Evolutionary conservation across 768 basidiomycete genomes (phyloP).

Genomic region (Gymnopilus dilepis): DNA sequence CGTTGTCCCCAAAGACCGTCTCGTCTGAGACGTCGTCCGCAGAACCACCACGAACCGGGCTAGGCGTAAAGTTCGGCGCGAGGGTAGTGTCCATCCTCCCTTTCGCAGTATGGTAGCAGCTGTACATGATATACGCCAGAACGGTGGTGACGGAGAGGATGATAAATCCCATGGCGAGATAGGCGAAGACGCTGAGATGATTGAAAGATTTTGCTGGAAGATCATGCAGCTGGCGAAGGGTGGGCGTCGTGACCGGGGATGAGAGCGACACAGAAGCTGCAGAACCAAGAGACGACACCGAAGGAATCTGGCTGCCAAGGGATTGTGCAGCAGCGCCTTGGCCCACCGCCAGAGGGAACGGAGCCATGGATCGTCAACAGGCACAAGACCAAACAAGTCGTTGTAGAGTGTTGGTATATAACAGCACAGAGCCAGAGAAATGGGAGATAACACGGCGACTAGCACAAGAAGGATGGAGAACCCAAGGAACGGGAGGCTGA

Average conservation of each 20-base stretch:
- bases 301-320: not conserved
- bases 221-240: not conserved
- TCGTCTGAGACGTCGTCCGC: not conserved
- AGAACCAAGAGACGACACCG: not conserved
- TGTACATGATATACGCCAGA: constrained; percentile 29
- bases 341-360: not conserved
- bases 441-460: not conserved
- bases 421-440: not conserved
- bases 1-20: not conserved
- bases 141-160: constrained; percentile 25
- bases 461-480: not conserved
- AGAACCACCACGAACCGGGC: not conserved
- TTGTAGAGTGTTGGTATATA: not conserved
- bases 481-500: not conserved
- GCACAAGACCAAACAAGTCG: not conserved
- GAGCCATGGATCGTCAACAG: not conserved
- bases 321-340: not conserved
- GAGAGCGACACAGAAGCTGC: not conserved
- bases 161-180: constrained; percentile 32
- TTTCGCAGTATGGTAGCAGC: constrained; percentile 30
- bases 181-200: constrained; percentile 30
- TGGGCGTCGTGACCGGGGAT: not conserved
- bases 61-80: not conserved
- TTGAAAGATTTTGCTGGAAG: constrained; percentile 21
- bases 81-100: constrained; percentile 3